phyloP scores from a whole-genome alignment of 768 basidiomycete genomes.

The Mycena vulgaris region DNA sequence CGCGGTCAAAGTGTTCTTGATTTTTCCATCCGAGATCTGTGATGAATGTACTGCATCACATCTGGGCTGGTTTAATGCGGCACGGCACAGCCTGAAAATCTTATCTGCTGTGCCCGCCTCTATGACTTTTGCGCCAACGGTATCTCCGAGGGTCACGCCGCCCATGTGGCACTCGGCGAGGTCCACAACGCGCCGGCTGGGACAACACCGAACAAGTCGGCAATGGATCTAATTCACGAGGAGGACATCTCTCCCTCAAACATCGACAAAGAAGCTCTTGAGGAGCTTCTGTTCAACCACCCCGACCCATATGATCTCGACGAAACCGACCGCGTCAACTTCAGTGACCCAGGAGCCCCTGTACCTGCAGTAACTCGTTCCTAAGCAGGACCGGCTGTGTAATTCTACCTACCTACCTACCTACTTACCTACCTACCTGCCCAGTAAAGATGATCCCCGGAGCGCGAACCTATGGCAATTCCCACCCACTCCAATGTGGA shows the following conservation, averaged over 20 bases:
- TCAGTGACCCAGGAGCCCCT: neutral
- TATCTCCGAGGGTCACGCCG: neutral
- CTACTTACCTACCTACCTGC: too few relatives aligned
- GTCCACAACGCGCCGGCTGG: neutral
- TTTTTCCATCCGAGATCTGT: constrained; percentile 48
- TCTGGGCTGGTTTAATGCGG: constrained; percentile 46
- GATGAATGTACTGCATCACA: constrained; percentile 44
- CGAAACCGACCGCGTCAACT: neutral
- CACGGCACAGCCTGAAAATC: constrained; percentile 40
- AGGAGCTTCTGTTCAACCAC: constrained; percentile 1
- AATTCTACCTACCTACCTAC: too few relatives aligned
- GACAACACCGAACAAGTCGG: neutral
- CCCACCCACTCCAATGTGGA: too few relatives aligned
- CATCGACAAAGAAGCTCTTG: neutral
- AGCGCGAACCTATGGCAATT: too few relatives aligned
- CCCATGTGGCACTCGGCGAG: neutral
- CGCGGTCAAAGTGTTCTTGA: constrained; percentile 45
- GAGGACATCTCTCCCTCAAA: neutral
- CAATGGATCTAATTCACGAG: neutral
- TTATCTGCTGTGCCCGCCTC: constrained; percentile 40
- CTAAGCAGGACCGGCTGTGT: too few relatives aligned
- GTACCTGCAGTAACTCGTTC: neutral
- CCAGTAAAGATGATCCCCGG: too few relatives aligned
- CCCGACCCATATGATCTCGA: constrained; percentile 20
- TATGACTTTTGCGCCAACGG: too few relatives aligned